Conservation (phyloP, 2,329 filamentous ascomycete species). For the Parascedosporium putredinis region DNA sequence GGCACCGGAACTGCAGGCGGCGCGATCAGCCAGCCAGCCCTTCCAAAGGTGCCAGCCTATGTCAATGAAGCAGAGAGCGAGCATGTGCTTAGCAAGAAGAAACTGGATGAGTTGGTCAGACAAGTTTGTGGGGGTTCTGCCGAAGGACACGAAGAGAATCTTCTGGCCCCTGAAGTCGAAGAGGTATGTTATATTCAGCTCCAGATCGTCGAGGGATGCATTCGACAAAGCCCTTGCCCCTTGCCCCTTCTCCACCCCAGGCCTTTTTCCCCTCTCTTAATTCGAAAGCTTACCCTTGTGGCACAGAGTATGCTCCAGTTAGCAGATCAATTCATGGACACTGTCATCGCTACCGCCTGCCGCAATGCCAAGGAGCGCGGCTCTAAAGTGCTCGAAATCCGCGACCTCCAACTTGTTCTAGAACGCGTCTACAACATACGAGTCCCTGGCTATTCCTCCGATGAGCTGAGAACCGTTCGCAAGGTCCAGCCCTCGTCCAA, state of each 20-base stretch:
- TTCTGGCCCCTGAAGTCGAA: slow-evolving; percentile 85
- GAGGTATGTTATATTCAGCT: too few species aligned
- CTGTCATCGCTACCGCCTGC: slow-evolving; percentile 77
- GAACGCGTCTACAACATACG: slow-evolving; percentile 83
- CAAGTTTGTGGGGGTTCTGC: slow-evolving; percentile 79
- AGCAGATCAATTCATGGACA: slow-evolving; percentile 91
- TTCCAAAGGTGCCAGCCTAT: slow-evolving; percentile 71
- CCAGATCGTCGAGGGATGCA: too few species aligned
- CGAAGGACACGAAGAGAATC: slow-evolving; percentile 63
- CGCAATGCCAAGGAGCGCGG: slow-evolving; percentile 87
- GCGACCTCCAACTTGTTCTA: slow-evolving; percentile 72
- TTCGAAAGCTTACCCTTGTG: too few species aligned
- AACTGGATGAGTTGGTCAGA: slow-evolving; percentile 86
- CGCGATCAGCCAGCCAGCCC: slow-evolving; percentile 77
- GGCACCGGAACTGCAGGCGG: slow-evolving; percentile 69
- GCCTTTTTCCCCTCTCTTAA: too few species aligned
- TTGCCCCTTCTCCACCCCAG: too few species aligned
- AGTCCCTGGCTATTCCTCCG: slow-evolving; percentile 86
- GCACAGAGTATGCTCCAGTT: slow-evolving; percentile 84
- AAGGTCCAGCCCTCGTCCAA: slow-evolving; percentile 81
- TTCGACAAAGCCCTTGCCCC: too few species aligned
- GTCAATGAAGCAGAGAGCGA: slow-evolving; percentile 87
- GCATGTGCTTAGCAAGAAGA: slow-evolving; percentile 93
- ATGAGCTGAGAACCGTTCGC: slow-evolving; percentile 87
- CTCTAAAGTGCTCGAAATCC: slow-evolving; percentile 80